Evolutionary conservation across 2,329 filamentous ascomycete species (phyloP).

Genomic region (Aspergillus brunneoviolaceus): DNA sequence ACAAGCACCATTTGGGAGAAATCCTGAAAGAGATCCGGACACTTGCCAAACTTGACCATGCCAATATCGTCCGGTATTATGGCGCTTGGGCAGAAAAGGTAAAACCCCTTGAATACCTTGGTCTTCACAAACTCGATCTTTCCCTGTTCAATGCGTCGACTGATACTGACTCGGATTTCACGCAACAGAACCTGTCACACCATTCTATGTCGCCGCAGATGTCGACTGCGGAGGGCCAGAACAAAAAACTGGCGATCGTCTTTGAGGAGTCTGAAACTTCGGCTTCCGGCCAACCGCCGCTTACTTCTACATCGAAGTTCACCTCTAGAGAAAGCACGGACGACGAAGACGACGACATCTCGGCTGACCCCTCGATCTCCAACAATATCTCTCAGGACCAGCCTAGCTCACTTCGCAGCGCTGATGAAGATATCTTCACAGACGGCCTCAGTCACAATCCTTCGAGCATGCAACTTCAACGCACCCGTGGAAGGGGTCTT

Average conservation of each 20-base stretch:
- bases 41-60: slow-evolving; percentile 62
- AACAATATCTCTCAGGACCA: slow-evolving; percentile 30
- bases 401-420: slow-evolving; percentile 36
- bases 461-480: slow-evolving; percentile 34
- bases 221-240: slow-evolving; percentile 26
- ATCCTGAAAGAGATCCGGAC: slow-evolving; percentile 62
- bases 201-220: slow-evolving; percentile 18
- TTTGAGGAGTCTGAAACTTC: slow-evolving; percentile 40
- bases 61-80: slow-evolving; percentile 66
- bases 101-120: slow-evolving; percentile 24
- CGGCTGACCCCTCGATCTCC: slow-evolving; percentile 44
- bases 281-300: slow-evolving; percentile 38
- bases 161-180: slow-evolving; percentile 4
- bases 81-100: slow-evolving; percentile 62
- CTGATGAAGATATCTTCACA: slow-evolving; percentile 42
- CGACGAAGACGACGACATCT: slow-evolving; percentile 52
- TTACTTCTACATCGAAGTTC: slow-evolving; percentile 43
- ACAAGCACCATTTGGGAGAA: slow-evolving; percentile 54
- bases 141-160: not conserved
- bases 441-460: slow-evolving; percentile 40
- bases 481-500: slow-evolving; percentile 22
- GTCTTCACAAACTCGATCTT: not conserved
- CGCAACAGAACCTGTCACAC: slow-evolving; percentile 17
- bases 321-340: slow-evolving; percentile 38
- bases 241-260: slow-evolving; percentile 36